These are phyloP conservation scores for Graphium sp. DNA, from an alignment of 2,329 filamentous ascomycete species.

Conservation along the genomic window DNA sequence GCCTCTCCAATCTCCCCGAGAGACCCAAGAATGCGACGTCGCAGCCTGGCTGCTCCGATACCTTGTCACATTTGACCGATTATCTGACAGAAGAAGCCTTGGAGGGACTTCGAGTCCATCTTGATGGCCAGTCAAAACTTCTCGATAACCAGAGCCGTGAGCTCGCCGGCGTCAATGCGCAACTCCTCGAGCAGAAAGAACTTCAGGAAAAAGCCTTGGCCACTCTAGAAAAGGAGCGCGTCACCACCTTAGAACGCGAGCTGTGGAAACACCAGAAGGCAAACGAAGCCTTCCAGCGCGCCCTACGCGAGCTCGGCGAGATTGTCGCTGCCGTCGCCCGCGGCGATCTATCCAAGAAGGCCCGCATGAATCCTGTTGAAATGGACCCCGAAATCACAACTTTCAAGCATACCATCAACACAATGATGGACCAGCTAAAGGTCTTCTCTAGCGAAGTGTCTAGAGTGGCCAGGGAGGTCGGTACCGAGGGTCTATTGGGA, in stretches of 20 bases:
- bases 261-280: constrained; percentile 95
- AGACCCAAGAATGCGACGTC: too few species aligned
- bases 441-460: constrained; percentile 95
- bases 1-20: constrained; percentile 22
- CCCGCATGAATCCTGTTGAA: constrained; percentile 86
- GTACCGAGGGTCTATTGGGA: constrained; percentile 84
- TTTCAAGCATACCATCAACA: constrained; percentile 97
- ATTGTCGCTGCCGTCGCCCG: constrained; percentile 94
- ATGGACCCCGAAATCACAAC: constrained; percentile 97
- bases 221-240: constrained; percentile 71
- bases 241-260: constrained; percentile 79
- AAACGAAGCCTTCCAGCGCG: constrained; percentile 97
- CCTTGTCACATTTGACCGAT: constrained; percentile 18
- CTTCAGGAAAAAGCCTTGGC: constrained; percentile 70
- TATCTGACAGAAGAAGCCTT: constrained; percentile 64
- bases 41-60: too few species aligned
- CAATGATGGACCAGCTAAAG: constrained; percentile 96
- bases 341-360: constrained; percentile 91
- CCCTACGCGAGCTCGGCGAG: constrained; percentile 86
- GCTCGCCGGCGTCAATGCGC: constrained; percentile 69
- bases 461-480: constrained; percentile 84
- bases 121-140: constrained; percentile 85
- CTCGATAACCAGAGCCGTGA: constrained; percentile 77
- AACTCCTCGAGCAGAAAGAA: constrained; percentile 72
- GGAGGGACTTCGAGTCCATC: constrained; percentile 71